Percentiles rank a stretch among this genome's conserved stretches.
phyloP scores from a whole-genome alignment of 352 stramenopile genomes.

The Globisporangium lucens region DNA sequence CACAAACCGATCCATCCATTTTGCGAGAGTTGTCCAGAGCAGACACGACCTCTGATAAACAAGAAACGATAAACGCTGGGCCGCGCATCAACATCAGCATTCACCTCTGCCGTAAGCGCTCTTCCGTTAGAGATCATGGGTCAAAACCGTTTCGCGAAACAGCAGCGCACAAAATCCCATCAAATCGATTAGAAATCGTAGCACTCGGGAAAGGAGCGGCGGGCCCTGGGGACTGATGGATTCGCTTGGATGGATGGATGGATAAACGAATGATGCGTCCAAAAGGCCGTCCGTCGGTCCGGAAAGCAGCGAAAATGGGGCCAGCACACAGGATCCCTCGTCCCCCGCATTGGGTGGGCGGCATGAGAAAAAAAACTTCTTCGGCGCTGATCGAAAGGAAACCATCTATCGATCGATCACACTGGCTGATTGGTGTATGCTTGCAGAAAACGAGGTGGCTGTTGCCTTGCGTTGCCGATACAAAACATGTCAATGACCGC shows the following conservation, averaged over 20 bases:
- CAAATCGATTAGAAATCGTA: slow-evolving; percentile 15
- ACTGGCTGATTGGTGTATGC: neutral
- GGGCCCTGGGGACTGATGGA: neutral
- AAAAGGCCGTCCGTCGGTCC: neutral
- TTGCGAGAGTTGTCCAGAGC: neutral
- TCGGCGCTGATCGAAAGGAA: neutral
- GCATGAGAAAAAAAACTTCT: neutral
- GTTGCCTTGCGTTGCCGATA: neutral
- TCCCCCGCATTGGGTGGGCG: neutral
- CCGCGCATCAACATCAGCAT: neutral
- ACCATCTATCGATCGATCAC: neutral
- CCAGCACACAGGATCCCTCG: neutral
- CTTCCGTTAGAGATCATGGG: neutral
- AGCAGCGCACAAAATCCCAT: neutral
- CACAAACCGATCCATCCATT: neutral
- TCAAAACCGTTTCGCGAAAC: neutral
- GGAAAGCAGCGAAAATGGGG: neutral
- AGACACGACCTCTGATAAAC: neutral
- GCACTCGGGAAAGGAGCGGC: slow-evolving; percentile 1
- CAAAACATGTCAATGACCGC: neutral
- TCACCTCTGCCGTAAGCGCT: neutral
- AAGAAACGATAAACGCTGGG: neutral
- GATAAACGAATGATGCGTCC: neutral
- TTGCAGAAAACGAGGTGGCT: too few species aligned
- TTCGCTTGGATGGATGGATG: neutral